Conservation (phyloP, 306 rosid species). For the Carpinus fangiana region DNA sequence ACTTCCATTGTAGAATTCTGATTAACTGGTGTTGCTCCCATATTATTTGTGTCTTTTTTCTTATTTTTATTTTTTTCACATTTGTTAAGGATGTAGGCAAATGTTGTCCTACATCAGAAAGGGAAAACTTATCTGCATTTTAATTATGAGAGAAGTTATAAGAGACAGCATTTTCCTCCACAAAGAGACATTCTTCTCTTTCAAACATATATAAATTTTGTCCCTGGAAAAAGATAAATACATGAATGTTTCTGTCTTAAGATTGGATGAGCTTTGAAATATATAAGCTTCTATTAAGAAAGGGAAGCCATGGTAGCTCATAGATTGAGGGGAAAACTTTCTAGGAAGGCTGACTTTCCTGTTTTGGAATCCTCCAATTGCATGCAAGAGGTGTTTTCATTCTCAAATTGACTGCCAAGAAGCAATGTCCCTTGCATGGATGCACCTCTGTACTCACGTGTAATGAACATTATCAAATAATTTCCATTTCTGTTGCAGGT, state of each 20-base stretch:
- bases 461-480: slow-evolving; percentile 20
- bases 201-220: background rate
- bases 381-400: slow-evolving; percentile 16
- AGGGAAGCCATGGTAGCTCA: background rate
- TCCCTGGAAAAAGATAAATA: background rate
- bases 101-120: background rate
- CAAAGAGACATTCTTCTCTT: slow-evolving; percentile 12
- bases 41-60: no score
- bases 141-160: background rate
- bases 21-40: no score
- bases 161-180: background rate
- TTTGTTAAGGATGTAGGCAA: no score
- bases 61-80: no score
- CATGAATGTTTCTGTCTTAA: background rate
- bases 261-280: slow-evolving; percentile 13
- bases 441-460: slow-evolving; percentile 4
- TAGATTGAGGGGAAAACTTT: background rate
- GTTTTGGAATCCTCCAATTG: slow-evolving; percentile 8
- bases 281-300: slow-evolving; percentile 7
- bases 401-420: slow-evolving; percentile 11
- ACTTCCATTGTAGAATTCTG: no score
- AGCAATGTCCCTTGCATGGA: slow-evolving; percentile 1
- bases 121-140: background rate
- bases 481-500: slow-evolving; percentile 51
- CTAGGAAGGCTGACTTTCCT: slow-evolving; percentile 4